Base-by-base conservation (phyloP, 2,329 filamentous ascomycete genomes). In the Monosporascus sp. region DNA sequence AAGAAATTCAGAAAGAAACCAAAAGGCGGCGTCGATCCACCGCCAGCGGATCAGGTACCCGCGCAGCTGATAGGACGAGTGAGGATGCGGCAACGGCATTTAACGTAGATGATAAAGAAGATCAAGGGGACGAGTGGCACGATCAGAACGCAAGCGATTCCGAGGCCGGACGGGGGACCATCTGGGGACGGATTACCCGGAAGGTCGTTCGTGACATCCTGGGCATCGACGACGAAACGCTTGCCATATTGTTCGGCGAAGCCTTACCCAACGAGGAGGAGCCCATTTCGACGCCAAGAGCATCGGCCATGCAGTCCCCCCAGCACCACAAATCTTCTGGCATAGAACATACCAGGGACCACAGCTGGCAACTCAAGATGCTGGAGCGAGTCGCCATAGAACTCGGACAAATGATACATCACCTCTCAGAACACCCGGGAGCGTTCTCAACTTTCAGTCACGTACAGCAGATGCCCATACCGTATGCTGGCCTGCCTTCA, bases 1-100 rank as follows among this genome's bases (percentile, higher is more conserved):
- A 96, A 52, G 90, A 97, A 70, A 92, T 97, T 48, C 89, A 95
- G 70, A 87, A 83, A 57, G 90, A 96, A 71, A 96, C 91, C 4
- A 78, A 83, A 52, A 76, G 78, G 57, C 79, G 88, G 54, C 81
- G 88, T 54, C 79, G 86, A 20, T 67, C 66, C 15, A 47, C 51
- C 15, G 55, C 60, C 18, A 62, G 55, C 51, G 37, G 47, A 25
- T 56, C 63, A 15, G 53, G 55, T 20, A 41, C 50, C 15, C 60
- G 56, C 24, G 55, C 48, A 8, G 38, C 37, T 43, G 69, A 67
- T 50, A 65, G 57, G 58, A 65, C 57, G 50, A 66, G 62, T 4
- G 69, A 72, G 41, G 67, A 70, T n/a, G 46, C 62, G 41, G 61
- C 62, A 9, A 61, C 61, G 27, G 63, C 50, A 5, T 50, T 67